Evolutionary conservation across 208 protist genomes (phyloP).

Genomic region (Leishmania tarentolae): DNA sequence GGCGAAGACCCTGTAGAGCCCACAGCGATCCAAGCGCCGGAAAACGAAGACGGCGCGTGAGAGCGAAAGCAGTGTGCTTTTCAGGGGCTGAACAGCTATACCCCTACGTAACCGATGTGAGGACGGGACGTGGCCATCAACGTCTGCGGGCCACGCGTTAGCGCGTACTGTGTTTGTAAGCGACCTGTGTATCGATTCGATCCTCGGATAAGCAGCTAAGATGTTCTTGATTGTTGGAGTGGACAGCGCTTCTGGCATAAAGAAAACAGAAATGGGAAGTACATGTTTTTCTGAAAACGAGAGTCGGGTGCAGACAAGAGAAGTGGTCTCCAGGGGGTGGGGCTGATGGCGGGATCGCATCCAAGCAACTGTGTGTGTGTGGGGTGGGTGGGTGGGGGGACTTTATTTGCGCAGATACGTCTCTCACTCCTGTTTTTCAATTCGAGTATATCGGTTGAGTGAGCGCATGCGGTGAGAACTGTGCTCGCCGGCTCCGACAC

Average conservation of each 20-base stretch:
- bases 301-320: neutral
- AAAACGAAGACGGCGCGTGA: neutral
- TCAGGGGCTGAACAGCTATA: neutral
- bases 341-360: neutral
- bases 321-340: neutral
- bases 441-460: neutral
- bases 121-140: neutral
- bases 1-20: conserved; percentile 34
- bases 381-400: neutral
- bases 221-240: neutral
- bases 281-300: too few species aligned
- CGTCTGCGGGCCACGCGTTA: neutral
- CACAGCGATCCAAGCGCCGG: neutral
- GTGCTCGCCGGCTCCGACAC: neutral
- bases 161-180: neutral
- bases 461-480: neutral
- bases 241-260: neutral
- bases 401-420: neutral
- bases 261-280: neutral
- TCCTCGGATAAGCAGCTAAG: neutral
- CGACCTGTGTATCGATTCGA: neutral
- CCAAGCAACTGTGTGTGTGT: neutral
- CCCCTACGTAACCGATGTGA: neutral
- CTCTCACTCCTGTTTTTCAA: neutral
- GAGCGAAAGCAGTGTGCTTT: too few species aligned